A percentile compares a stretch with the other conserved stretches of the same genome.
phyloP scores from a whole-genome alignment of 176 grass and related monocot species.

The Dendrocalamus sinicus region DNA sequence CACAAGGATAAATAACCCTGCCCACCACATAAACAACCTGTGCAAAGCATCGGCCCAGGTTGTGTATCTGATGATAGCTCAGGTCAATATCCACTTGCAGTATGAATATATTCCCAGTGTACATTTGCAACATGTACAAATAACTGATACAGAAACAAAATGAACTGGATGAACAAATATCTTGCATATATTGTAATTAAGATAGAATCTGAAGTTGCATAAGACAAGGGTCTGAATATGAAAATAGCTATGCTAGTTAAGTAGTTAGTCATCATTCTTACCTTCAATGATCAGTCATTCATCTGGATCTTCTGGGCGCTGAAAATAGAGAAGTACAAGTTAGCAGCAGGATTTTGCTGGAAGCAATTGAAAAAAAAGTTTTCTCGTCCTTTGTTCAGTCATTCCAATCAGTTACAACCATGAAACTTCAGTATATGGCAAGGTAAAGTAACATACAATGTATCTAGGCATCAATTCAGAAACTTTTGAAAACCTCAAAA shows the following conservation, averaged over 20 bases:
- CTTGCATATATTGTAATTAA: background rate
- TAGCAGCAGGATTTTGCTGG: background rate
- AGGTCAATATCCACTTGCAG: constrained; percentile 17
- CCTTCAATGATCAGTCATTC: constrained; percentile 38
- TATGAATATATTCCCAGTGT: background rate
- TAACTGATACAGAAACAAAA: constrained; percentile 3
- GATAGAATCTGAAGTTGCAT: background rate
- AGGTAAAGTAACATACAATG: constrained; percentile 8
- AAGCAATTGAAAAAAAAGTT: constrained; percentile 25
- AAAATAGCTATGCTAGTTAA: constrained; percentile 12
- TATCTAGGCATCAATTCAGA: constrained; percentile 9
- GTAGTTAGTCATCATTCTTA: constrained; percentile 18
- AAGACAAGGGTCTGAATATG: background rate
- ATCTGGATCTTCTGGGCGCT: constrained; percentile 44
- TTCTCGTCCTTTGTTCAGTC: background rate
- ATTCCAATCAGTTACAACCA: constrained; percentile 14
- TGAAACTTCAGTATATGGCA: background rate
- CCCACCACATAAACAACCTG: background rate
- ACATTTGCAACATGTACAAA: background rate
- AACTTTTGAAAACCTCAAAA: background rate
- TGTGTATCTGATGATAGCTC: background rate
- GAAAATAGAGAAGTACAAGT: constrained; percentile 36
- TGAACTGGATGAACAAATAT: background rate
- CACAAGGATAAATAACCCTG: background rate
- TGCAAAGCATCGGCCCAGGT: background rate